phyloP scores from a whole-genome alignment of 495 filamentous ascomycete species.

The Hypoxylon lienhwacheense region DNA sequence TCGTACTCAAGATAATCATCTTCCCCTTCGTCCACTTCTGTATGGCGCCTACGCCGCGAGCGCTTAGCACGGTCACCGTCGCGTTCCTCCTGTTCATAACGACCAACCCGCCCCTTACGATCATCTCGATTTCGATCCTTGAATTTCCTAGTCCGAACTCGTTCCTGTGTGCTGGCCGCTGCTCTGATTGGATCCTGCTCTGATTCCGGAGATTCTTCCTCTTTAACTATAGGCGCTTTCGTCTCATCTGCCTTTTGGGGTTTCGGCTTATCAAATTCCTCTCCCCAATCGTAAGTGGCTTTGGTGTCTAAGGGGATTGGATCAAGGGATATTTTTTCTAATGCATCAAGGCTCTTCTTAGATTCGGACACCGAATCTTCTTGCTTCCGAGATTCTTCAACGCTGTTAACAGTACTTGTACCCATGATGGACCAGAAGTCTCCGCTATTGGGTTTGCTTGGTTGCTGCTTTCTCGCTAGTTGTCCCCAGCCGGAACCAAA shows the following conservation, averaged over 20 bases:
- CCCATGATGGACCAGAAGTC: slow-evolving; percentile 17
- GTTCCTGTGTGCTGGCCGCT: not conserved
- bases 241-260: not conserved
- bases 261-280: slow-evolving; percentile 7
- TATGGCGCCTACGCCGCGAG: slow-evolving; percentile 10
- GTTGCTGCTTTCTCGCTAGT: slow-evolving; percentile 14
- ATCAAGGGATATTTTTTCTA: not conserved
- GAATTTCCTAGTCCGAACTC: not conserved
- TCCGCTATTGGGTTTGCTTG: slow-evolving; percentile 3
- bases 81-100: not conserved
- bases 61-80: slow-evolving; percentile 14
- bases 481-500: slow-evolving; percentile 14
- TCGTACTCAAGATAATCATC: slow-evolving; percentile 43
- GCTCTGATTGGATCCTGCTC: not conserved
- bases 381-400: not conserved
- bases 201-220: not conserved
- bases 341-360: not conserved
- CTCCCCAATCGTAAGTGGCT: slow-evolving; percentile 11
- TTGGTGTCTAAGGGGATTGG: not conserved
- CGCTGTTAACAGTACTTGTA: not conserved
- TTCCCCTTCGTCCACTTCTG: slow-evolving; percentile 22
- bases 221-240: not conserved
- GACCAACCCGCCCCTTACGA: not conserved
- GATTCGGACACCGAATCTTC: not conserved
- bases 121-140: not conserved